phyloP scores from a whole-genome alignment of 495 filamentous ascomycete genomes.

The Xylaria intraflava region DNA sequence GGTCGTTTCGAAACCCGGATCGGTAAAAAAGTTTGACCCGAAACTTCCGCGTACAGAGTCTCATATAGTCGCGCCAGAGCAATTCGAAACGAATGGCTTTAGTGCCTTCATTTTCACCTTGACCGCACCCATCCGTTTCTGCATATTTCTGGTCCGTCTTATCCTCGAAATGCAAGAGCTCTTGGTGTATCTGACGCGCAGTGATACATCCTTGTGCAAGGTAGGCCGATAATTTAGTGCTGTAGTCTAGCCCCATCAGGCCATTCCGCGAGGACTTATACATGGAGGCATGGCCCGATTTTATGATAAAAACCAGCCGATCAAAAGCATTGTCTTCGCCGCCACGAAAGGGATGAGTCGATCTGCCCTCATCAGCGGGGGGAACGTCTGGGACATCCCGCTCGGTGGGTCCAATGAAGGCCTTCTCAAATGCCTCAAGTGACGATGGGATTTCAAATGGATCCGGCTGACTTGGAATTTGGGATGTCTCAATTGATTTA shows the following conservation, averaged over 20 bases:
- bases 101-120: constrained; percentile 64
- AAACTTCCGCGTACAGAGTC: constrained; percentile 61
- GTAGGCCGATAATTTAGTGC: constrained; percentile 63
- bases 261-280: constrained; percentile 67
- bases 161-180: constrained; percentile 56
- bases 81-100: constrained; percentile 61
- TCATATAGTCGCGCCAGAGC: constrained; percentile 72
- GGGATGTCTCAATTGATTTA: constrained; percentile 37
- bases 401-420: constrained; percentile 48
- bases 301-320: constrained; percentile 52
- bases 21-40: constrained; percentile 52
- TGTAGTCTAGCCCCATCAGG: constrained; percentile 58
- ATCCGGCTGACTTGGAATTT: constrained; percentile 45
- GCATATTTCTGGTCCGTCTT: constrained; percentile 36
- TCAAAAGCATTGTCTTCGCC: constrained; percentile 51
- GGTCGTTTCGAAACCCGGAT: constrained; percentile 50
- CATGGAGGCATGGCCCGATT: constrained; percentile 45
- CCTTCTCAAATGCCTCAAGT: constrained; percentile 41
- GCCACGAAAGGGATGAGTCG: constrained; percentile 60
- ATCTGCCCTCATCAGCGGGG: constrained; percentile 38
- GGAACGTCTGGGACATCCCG: constrained; percentile 31
- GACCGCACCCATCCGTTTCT: constrained; percentile 45
- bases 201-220: constrained; percentile 62
- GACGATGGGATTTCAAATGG: constrained; percentile 56
- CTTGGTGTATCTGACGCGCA: constrained; percentile 57